Base-by-base conservation (phyloP, 768 basidiomycete species). In the Lactarius hatsudake region DNA sequence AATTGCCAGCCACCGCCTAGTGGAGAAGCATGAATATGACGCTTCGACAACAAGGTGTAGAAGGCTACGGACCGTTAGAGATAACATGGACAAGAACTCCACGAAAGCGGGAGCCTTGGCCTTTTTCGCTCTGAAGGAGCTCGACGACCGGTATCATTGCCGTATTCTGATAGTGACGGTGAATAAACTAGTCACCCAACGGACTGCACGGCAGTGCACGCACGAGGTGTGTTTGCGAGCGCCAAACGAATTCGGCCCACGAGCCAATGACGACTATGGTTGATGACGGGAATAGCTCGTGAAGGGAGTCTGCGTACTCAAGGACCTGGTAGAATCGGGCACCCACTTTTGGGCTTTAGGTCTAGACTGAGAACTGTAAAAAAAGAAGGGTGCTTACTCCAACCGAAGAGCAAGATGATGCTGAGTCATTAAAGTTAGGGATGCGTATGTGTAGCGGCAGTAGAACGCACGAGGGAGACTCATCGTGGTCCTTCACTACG, bases 1-100 rank as follows among this genome's bases (percentile, higher is more conserved):
- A 71, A 66, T 45, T 72, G 71, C 67, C 70, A 66, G 30, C 67
- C 71, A 12, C 71, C 67, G 36, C 71, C 71, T 72, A 36, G 28
- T 26, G 10, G 26, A 10, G 42, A 13, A 3, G 13, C 57, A 30
- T 59, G 63, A 51, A 10, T 8, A 23, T 5, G 26, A 53, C 23
- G 23, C 32, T 32, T 4, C 9, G 12, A 34, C 40, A 23, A 26
- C 15, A 36, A 28, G 20, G 28, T 53, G 23, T 15, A 7, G 28
- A 53, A 53, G 36, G 38, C n/a, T 28, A 57, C 64, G 26, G 38
- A 70, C 71, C 71, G 23, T 72, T 72, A 55, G 69, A 72, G 36
- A 72, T 68, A n/a, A 70, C 62, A 59, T 72, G 71, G 13, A 72
- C 59, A 17, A 72, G 66, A 17, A 62, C 54, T 1, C 69, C 71